Evolutionary conservation across 768 basidiomycete genomes (phyloP).

Genomic region (Fomitopsis serialis): DNA sequence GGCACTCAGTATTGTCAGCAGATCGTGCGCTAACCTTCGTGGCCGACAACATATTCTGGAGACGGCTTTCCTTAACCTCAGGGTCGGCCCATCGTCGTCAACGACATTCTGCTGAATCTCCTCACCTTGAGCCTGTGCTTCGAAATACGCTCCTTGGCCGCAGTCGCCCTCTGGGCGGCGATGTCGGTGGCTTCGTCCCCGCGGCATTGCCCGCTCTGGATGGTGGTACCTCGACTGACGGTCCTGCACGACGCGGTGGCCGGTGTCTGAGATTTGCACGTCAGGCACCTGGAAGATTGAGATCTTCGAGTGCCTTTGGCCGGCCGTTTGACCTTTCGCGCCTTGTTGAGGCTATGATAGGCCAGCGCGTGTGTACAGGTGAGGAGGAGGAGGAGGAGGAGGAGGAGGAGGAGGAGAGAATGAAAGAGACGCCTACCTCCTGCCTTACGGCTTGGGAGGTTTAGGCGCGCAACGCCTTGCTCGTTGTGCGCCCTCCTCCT

Average conservation of each 20-base stretch:
- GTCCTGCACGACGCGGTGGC: constrained; percentile 41
- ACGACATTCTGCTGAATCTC: constrained; percentile 21
- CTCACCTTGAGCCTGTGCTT: constrained; percentile 15
- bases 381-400: no score
- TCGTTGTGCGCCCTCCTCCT: no score
- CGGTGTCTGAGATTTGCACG: constrained; percentile 38
- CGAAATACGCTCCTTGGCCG: constrained; percentile 7
- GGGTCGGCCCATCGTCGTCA: constrained; percentile 28
- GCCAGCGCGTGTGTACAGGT: no score
- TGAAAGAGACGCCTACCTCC: no score
- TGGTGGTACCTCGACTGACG: constrained; percentile 35
- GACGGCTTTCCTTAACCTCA: constrained; percentile 30
- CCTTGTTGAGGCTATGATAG: no score
- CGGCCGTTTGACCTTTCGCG: no score
- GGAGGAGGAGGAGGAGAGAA: no score
- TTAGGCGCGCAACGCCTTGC: no score
- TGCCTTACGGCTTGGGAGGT: no score
- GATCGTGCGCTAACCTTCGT: constrained; percentile 22
- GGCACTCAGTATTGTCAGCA: no score
- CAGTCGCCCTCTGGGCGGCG: constrained; percentile 12
- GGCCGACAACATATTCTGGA: constrained; percentile 24
- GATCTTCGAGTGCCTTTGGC: no score
- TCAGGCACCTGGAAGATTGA: constrained; percentile 31
- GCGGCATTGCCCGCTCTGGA: constrained; percentile 27
- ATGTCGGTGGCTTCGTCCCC: constrained; percentile 20